phyloP scores from a whole-genome alignment of 345 rosid species.

The Camelina laxa region DNA sequence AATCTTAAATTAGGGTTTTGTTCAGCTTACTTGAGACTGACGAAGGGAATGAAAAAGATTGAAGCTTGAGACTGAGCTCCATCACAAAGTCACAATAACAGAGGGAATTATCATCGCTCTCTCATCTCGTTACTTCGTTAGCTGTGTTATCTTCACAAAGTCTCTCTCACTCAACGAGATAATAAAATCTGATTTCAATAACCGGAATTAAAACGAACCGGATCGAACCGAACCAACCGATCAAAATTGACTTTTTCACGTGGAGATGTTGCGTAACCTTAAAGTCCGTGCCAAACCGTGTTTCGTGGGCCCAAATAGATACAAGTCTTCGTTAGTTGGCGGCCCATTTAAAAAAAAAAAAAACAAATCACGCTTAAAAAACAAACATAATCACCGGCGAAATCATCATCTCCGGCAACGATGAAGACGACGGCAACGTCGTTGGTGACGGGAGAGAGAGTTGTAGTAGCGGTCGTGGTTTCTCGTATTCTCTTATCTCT shows the following conservation, averaged over 20 bases:
- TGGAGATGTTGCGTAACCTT: constrained; percentile 10
- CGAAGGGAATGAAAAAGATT: constrained; percentile 30
- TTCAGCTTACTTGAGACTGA: constrained; percentile 36
- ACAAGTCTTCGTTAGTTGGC: constrained; percentile 3
- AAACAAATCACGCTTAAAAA: background rate
- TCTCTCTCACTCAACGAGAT: constrained; percentile 26
- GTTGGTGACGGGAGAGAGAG: constrained; percentile 79
- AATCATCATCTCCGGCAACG: constrained; percentile 22
- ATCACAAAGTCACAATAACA: constrained; percentile 14
- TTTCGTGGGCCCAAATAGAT: constrained; percentile 20
- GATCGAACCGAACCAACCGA: background rate
- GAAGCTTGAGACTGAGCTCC: constrained; percentile 44
- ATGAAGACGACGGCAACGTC: constrained; percentile 7
- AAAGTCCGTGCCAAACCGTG: constrained; percentile 39
- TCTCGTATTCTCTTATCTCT: constrained; percentile 59
- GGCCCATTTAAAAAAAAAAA: constrained; percentile 9
- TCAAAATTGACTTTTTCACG: constrained; percentile 25
- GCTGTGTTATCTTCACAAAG: constrained; percentile 24
- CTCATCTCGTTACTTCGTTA: constrained; percentile 12
- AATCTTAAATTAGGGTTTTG: constrained; percentile 18
- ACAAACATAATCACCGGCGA: background rate
- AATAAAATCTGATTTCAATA: constrained; percentile 5
- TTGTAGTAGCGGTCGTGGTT: constrained; percentile 65
- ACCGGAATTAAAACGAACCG: background rate
- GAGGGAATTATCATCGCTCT: constrained; percentile 5